A percentile compares a stretch with the other conserved stretches of the same genome.
These are phyloP conservation scores for Apiotrichum domesticum DNA, from an alignment of 1,284 basidiomycete genomes.

Conservation along the genomic window DNA sequence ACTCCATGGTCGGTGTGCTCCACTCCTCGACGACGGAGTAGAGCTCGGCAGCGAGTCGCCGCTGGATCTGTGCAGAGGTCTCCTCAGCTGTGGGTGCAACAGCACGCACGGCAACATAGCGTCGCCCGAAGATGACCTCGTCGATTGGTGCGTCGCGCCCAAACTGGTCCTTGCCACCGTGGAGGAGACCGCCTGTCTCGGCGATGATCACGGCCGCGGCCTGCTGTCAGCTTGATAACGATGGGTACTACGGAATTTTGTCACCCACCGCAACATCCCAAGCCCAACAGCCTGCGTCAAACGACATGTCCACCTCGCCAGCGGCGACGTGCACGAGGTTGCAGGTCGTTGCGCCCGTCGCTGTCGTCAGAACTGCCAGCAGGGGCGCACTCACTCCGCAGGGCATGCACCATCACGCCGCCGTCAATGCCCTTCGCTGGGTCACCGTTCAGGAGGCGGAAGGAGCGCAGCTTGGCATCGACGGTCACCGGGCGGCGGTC, in stretches of 20 bases:
- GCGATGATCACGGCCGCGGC: slow-evolving; percentile 84
- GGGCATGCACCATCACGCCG: slow-evolving; percentile 78
- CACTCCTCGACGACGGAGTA: slow-evolving; percentile 73
- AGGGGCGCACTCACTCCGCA: slow-evolving; percentile 52
- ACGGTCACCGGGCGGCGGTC: slow-evolving; percentile 63
- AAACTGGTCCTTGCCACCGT: slow-evolving; percentile 56
- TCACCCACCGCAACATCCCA: slow-evolving; percentile 71
- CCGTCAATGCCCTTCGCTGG: slow-evolving; percentile 60
- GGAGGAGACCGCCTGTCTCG: slow-evolving; percentile 75
- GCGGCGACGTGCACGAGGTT: slow-evolving; percentile 77
- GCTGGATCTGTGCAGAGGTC: slow-evolving; percentile 66
- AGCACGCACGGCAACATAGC: slow-evolving; percentile 65
- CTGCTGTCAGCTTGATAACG: slow-evolving; percentile 36
- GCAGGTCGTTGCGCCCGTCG: slow-evolving; percentile 70
- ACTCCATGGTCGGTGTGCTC: slow-evolving; percentile 23
- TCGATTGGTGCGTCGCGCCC: slow-evolving; percentile 54
- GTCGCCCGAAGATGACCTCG: slow-evolving; percentile 68
- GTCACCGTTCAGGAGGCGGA: slow-evolving; percentile 70
- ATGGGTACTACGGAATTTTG: not conserved
- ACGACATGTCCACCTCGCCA: slow-evolving; percentile 65
- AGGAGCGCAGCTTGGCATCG: slow-evolving; percentile 61
- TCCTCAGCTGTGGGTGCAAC: slow-evolving; percentile 48
- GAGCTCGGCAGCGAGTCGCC: slow-evolving; percentile 71
- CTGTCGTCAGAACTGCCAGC: slow-evolving; percentile 8
- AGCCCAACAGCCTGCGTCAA: slow-evolving; percentile 53